phyloP scores from a whole-genome alignment of 73 alveolate genomes.

The Tetrahymena malaccensis region DNA sequence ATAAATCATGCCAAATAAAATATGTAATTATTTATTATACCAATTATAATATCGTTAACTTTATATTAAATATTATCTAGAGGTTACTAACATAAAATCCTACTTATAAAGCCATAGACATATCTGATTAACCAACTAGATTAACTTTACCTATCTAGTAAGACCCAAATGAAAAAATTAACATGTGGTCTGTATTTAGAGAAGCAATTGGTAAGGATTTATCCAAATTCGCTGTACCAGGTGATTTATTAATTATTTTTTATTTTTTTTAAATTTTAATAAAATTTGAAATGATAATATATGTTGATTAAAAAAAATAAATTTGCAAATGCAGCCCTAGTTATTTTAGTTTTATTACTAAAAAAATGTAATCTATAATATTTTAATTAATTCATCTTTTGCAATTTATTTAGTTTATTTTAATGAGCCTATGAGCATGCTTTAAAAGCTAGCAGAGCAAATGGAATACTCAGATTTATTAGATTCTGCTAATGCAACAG shows the following conservation, averaged over 20 bases:
- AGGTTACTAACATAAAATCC: slow-evolving; percentile 9
- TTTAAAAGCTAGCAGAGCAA: slow-evolving; percentile 80
- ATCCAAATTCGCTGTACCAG: slow-evolving; percentile 41
- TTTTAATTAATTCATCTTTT: background rate
- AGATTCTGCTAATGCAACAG: slow-evolving; percentile 59
- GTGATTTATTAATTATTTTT: background rate
- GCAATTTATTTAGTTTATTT: slow-evolving; percentile 37
- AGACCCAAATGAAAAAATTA: slow-evolving; percentile 45
- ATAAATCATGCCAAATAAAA: slow-evolving; percentile 3
- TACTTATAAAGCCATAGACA: background rate
- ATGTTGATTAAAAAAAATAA: too few relatives aligned
- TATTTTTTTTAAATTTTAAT: background rate
- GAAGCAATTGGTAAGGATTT: slow-evolving; percentile 48
- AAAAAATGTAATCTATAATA: too few relatives aligned
- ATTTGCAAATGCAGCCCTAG: too few relatives aligned
- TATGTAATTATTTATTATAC: background rate
- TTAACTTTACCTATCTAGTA: slow-evolving; percentile 8
- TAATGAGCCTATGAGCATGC: slow-evolving; percentile 93
- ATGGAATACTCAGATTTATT: slow-evolving; percentile 65
- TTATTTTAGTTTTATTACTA: too few relatives aligned
- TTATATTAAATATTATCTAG: background rate
- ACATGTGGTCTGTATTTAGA: slow-evolving; percentile 28
- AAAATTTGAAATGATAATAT: too few relatives aligned
- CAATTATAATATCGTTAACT: background rate
- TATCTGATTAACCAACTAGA: background rate